Percentiles rank a stretch among this genome's conserved stretches.
These are phyloP conservation scores for Selaginella moellendorffii DNA, from an alignment of 75 land plant genomes.

Conservation along the genomic window DNA sequence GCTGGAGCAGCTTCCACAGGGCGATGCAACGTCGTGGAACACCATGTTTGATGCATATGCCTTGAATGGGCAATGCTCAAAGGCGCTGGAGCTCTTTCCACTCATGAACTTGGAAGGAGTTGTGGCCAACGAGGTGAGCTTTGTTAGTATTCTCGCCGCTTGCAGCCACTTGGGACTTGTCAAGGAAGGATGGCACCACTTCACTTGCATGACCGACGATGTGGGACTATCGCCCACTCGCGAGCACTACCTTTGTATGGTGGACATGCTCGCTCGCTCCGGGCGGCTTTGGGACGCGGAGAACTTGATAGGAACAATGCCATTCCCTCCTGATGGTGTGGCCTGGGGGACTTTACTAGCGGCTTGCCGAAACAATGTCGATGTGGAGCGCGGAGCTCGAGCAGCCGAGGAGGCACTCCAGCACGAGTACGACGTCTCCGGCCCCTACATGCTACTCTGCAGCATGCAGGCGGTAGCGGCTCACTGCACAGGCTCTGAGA, in stretches of 20 bases:
- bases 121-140: slow-evolving; percentile 9
- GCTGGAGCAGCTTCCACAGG: slow-evolving; percentile 6
- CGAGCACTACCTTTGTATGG: slow-evolving; percentile 57
- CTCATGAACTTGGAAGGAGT: slow-evolving; percentile 12
- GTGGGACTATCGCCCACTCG: slow-evolving; percentile 20
- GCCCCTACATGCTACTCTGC: slow-evolving; percentile 41
- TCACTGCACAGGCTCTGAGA: slow-evolving; percentile 27
- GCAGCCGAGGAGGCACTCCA: slow-evolving; percentile 23
- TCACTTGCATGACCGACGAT: slow-evolving; percentile 20
- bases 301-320: slow-evolving; percentile 30
- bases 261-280: slow-evolving; percentile 48
- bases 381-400: slow-evolving; percentile 26
- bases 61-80: slow-evolving; percentile 9
- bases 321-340: slow-evolving; percentile 44
- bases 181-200: slow-evolving; percentile 35
- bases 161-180: slow-evolving; percentile 21
- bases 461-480: slow-evolving; percentile 42
- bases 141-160: slow-evolving; percentile 10
- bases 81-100: slow-evolving; percentile 11
- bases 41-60: slow-evolving; percentile 20
- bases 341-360: slow-evolving; percentile 47
- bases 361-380: slow-evolving; percentile 34
- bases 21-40: slow-evolving; percentile 13
- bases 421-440: slow-evolving; percentile 33
- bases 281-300: slow-evolving; percentile 37